Evolutionary conservation across 177 flowering plant genomes (phyloP).

Genomic region (Vitis hybrid): DNA sequence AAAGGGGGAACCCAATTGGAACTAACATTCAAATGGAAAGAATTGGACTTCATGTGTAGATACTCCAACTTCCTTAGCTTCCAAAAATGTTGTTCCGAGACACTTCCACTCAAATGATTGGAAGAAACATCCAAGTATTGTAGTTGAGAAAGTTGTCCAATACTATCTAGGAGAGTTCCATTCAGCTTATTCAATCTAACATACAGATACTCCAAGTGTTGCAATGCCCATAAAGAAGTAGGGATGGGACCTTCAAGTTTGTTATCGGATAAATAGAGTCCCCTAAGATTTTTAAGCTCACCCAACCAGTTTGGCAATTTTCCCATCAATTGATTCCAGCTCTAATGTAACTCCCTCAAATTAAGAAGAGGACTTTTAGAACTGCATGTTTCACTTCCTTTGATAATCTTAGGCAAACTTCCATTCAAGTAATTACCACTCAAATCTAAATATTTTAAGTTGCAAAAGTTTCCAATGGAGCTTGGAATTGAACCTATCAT

Average conservation of each 20-base stretch:
- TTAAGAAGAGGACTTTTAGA: too few species aligned
- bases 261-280: too few species aligned
- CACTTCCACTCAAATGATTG: constrained; percentile 27
- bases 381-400: too few species aligned
- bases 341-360: too few species aligned
- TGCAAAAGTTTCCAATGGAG: too few species aligned
- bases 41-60: constrained; percentile 20
- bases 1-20: constrained; percentile 37
- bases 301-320: too few species aligned
- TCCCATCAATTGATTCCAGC: too few species aligned
- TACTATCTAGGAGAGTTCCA: constrained; percentile 30
- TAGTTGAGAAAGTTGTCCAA: constrained; percentile 42
- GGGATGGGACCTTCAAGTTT: constrained; percentile 28
- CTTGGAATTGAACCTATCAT: too few species aligned
- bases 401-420: too few species aligned
- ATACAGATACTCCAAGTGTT: constrained; percentile 13
- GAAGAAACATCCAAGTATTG: constrained; percentile 25
- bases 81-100: constrained; percentile 23
- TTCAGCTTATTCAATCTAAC: constrained; percentile 29
- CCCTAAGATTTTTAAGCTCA: constrained; percentile 25
- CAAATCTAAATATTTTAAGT: too few species aligned
- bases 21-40: constrained; percentile 26
- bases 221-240: constrained; percentile 27
- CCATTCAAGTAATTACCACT: too few species aligned
- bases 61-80: constrained; percentile 15